Evolutionary conservation across 257 asterid genomes (phyloP).

Genomic region (Ligustrum vulgare): DNA sequence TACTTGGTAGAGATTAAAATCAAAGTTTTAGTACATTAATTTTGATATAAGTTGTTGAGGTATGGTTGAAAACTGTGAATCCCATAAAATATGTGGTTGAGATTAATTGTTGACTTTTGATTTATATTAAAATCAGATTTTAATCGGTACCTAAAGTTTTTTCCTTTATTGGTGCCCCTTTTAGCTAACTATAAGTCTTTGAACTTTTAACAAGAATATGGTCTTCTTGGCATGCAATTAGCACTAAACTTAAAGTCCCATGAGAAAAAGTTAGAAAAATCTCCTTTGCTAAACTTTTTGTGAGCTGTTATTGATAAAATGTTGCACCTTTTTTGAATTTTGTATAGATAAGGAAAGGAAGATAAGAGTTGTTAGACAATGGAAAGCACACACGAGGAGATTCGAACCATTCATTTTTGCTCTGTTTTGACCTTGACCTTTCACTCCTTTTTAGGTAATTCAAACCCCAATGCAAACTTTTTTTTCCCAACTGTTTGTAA

Average conservation of each 20-base stretch:
- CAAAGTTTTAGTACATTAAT: too few relatives aligned
- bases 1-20: too few relatives aligned
- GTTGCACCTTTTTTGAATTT: conserved; percentile 27
- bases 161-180: neutral
- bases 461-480: conserved; percentile 16
- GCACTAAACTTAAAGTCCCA: conserved; percentile 34
- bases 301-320: conserved; percentile 56
- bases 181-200: neutral
- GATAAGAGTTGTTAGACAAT: conserved; percentile 24
- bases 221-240: conserved; percentile 20
- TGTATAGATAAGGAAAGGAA: conserved; percentile 11
- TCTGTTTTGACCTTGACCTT: conserved; percentile 64
- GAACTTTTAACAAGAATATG: conserved; percentile 12
- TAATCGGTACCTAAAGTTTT: too few relatives aligned
- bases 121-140: too few relatives aligned
- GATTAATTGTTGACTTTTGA: too few relatives aligned
- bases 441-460: conserved; percentile 76
- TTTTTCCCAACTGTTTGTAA: conserved; percentile 24
- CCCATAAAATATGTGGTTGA: too few relatives aligned
- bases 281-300: conserved; percentile 23
- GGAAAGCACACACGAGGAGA: conserved; percentile 42
- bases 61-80: too few relatives aligned
- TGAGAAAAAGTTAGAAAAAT: conserved; percentile 32
- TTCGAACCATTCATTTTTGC: conserved; percentile 28
- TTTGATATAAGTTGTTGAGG: too few relatives aligned